Evolutionary conservation across 305 asterid species (phyloP), one percentile per base, ranked within the genome.

Genomic region (Plantago coronopus): DNA sequence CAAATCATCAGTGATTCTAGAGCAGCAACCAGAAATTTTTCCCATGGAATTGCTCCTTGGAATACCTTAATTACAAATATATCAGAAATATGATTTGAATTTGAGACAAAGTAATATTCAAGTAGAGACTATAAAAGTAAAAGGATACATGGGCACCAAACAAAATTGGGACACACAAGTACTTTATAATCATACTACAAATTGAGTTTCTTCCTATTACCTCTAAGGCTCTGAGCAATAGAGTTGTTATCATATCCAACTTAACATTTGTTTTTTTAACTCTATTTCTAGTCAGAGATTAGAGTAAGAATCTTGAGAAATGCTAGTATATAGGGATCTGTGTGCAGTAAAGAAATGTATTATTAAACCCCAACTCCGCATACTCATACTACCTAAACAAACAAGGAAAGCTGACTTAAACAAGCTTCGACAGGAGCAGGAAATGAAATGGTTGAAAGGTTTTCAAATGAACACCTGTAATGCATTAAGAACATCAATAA

Each of bases 1-100:
- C 60, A 83, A 67, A 70, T 80, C 88, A n/a, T 80, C 78, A 67
- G 74, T 72, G 59, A 83, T 76, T 72, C 77, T 80, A 38, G 91
- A 76, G 69, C 77, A 69, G 69, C 81, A 81, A 68, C 82, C 95
- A 68, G 91, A 79, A 72, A 91, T 67, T 80, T 75, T 86, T 17
- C 98, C 98, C 77, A 85, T 85, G 45, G 96, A 84, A 74, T 70
- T 72, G 67, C 81, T 85, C 81, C 95, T 85, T 49, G 87, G 87
- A 65, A 89, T 84, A 72, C 95, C 98, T 91, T 71, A 46, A 49
- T 62, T 6, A 68, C 49, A 67, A 67, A 63, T 44, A 49, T 44
- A 77, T 70, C 70, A 63, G 68, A 65, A 40, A 51, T 47, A 64
- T 22, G 64, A 23, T 40, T 54, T 68, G 66, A 68, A 21, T 46